Evolutionary conservation across 2,329 filamentous ascomycete species (phyloP).

Genomic region (Nemania serpens): DNA sequence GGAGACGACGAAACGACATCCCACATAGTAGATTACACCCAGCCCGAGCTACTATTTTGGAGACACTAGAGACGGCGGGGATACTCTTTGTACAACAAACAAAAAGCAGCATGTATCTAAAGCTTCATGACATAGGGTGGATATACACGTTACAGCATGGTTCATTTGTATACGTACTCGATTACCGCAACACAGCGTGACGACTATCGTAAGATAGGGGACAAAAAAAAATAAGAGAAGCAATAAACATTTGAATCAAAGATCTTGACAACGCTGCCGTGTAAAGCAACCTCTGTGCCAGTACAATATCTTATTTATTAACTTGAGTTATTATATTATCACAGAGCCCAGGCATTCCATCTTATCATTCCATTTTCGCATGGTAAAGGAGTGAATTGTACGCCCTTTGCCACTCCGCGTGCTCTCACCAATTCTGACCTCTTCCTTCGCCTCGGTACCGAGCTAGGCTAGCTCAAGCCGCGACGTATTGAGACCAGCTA

Average conservation of each 20-base stretch:
- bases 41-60: slow-evolving; percentile 8
- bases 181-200: slow-evolving; percentile 14
- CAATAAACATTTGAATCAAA: slow-evolving; percentile 6
- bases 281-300: neutral
- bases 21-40: slow-evolving; percentile 20
- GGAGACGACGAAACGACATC: slow-evolving; percentile 28
- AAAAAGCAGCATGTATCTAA: slow-evolving; percentile 18
- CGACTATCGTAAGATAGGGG: neutral
- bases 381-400: slow-evolving; percentile 74
- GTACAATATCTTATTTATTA: slow-evolving; percentile 1
- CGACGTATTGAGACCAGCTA: no score
- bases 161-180: slow-evolving; percentile 36
- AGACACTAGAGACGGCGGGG: slow-evolving; percentile 5
- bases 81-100: slow-evolving; percentile 29
- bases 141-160: slow-evolving; percentile 17
- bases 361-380: no score
- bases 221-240: neutral
- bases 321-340: slow-evolving; percentile 4
- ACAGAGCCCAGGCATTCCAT: slow-evolving; percentile 42
- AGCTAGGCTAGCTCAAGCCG: slow-evolving; percentile 80
- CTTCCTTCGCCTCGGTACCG: slow-evolving; percentile 69
- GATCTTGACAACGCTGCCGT: neutral
- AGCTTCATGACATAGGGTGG: slow-evolving; percentile 20
- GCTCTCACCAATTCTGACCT: slow-evolving; percentile 63
- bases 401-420: slow-evolving; percentile 65